Conservation (phyloP, 306 rosid genomes). For the Acacia melanoxylon region DNA sequence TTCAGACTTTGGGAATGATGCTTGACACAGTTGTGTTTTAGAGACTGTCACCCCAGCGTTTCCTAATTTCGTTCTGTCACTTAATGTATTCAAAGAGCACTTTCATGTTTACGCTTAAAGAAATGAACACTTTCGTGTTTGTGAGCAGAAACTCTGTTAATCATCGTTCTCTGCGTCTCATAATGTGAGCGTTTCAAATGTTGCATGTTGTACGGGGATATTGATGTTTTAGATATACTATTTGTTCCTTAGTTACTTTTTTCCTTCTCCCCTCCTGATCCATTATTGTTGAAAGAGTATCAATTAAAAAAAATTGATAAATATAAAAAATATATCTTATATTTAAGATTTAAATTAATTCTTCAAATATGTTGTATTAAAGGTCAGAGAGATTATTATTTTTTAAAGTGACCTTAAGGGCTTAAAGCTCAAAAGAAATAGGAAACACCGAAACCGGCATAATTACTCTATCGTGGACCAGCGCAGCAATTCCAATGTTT, state of each 20-base stretch:
- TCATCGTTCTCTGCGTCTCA: not conserved
- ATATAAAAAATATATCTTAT: no score
- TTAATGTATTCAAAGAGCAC: not conserved
- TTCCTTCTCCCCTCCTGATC: no score
- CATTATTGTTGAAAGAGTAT: no score
- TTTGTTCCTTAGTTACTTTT: no score
- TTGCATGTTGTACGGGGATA: slow-evolving; percentile 4
- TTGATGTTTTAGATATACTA: not conserved
- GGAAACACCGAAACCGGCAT: not conserved
- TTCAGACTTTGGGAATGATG: slow-evolving; percentile 95
- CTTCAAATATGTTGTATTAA: no score
- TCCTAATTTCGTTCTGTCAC: not conserved
- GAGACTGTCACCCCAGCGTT: slow-evolving; percentile 5
- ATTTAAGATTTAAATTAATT: no score
- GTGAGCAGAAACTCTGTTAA: not conserved
- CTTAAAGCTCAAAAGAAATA: no score
- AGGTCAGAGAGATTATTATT: no score
- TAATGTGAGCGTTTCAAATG: not conserved
- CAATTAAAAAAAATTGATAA: no score
- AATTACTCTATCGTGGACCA: not conserved
- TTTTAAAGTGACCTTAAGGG: not conserved
- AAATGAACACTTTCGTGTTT: not conserved
- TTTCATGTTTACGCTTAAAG: not conserved
- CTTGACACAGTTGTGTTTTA: slow-evolving; percentile 92
- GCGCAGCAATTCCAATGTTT: not conserved